These are phyloP conservation scores for Wickerhamomyces ciferrii DNA, from an alignment of 805 yeast genomes.

Conservation along the genomic window DNA sequence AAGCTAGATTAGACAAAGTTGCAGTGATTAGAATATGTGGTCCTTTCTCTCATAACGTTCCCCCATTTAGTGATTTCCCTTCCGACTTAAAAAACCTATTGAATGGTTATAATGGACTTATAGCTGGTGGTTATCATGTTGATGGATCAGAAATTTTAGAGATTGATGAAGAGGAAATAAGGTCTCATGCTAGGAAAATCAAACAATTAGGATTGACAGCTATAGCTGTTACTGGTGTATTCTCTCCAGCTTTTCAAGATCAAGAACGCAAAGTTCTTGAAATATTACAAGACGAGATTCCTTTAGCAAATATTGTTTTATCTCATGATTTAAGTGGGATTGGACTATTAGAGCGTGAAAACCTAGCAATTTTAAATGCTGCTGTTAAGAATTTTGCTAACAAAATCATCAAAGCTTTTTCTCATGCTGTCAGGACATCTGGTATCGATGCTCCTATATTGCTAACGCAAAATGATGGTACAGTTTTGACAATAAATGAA, in stretches of 20 bases:
- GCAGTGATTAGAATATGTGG: constrained; percentile 43
- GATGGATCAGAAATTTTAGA: constrained; percentile 34
- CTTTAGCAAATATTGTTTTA: constrained; percentile 29
- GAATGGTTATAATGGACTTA: constrained; percentile 28
- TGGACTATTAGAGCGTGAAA: constrained; percentile 41
- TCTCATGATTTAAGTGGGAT: constrained; percentile 38
- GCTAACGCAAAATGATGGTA: constrained; percentile 45
- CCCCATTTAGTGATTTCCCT: constrained; percentile 43
- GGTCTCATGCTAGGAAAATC: constrained; percentile 26
- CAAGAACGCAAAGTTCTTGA: constrained; percentile 33
- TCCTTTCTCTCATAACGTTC: constrained; percentile 31
- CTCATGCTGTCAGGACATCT: constrained; percentile 28
- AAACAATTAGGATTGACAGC: constrained; percentile 27
- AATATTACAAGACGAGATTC: constrained; percentile 28
- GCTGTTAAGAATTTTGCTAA: constrained; percentile 37
- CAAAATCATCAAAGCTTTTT: constrained; percentile 34
- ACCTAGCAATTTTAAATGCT: constrained; percentile 42
- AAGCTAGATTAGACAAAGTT: constrained; percentile 34
- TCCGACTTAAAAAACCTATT: constrained; percentile 27
- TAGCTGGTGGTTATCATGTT: constrained; percentile 39
- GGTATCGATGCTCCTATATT: constrained; percentile 36
- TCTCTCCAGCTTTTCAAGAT: constrained; percentile 30
- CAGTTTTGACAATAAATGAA: constrained; percentile 36
- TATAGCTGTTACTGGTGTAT: constrained; percentile 36
- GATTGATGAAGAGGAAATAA: constrained; percentile 26